phyloP scores from a whole-genome alignment of 192 early-diverging fungal genomes.

The Allomyces javanicus region DNA sequence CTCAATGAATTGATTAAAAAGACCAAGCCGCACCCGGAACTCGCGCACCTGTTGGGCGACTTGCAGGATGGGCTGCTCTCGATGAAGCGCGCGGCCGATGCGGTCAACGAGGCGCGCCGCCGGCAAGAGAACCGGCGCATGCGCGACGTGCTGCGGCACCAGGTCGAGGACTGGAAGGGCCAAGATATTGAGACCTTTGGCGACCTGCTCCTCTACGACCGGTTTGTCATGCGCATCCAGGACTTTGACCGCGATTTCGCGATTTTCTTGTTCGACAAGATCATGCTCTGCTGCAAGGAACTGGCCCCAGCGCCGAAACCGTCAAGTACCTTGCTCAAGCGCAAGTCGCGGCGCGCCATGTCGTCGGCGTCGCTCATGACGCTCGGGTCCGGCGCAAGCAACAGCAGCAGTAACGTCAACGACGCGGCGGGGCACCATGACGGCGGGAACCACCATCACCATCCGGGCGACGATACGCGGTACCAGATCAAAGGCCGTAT shows the following conservation, averaged over 20 bases:
- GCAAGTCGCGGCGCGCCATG: neutral
- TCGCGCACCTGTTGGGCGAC: slow-evolving; percentile 35
- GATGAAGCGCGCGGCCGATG: slow-evolving; percentile 68
- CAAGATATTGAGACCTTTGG: slow-evolving; percentile 58
- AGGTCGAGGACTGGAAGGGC: slow-evolving; percentile 86
- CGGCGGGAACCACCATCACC: neutral
- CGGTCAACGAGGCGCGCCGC: slow-evolving; percentile 79
- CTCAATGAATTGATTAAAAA: slow-evolving; percentile 43
- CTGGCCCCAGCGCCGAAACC: slow-evolving; percentile 14
- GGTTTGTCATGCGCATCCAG: slow-evolving; percentile 60
- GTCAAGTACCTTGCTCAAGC: neutral
- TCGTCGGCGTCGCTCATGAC: neutral
- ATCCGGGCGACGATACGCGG: neutral
- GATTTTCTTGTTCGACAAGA: slow-evolving; percentile 84
- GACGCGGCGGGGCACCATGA: neutral
- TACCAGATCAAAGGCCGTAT: slow-evolving; percentile 70
- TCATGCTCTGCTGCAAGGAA: slow-evolving; percentile 86
- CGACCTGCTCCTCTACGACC: slow-evolving; percentile 61
- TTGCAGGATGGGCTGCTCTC: slow-evolving; percentile 50
- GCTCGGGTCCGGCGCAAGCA: neutral
- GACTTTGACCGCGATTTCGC: slow-evolving; percentile 60
- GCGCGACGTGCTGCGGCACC: slow-evolving; percentile 56
- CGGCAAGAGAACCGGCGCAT: slow-evolving; percentile 68
- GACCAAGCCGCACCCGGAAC: slow-evolving; percentile 19
- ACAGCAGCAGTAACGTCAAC: no score